A percentile compares a stretch with the other conserved stretches of the same genome.
Conservation (phyloP, 176 grass and related monocot species). For the Musa itinerans region DNA sequence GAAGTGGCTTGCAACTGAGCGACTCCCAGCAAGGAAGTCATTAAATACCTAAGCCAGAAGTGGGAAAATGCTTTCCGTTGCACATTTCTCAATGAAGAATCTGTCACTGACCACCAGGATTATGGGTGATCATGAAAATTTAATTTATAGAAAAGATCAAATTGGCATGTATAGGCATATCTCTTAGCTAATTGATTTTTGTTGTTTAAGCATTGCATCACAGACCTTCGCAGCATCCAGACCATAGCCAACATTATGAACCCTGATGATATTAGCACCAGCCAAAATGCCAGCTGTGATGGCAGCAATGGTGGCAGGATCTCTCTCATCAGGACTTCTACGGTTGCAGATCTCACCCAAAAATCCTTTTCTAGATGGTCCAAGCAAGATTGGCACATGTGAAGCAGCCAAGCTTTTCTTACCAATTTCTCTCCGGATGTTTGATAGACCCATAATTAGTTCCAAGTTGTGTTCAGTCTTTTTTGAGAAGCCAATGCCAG, state of each 20-base stretch:
- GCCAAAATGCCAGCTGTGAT: slow-evolving; percentile 36
- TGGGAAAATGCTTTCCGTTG: no score
- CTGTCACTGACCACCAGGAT: no score
- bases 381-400: slow-evolving; percentile 60
- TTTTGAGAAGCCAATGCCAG: slow-evolving; percentile 88
- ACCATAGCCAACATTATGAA: slow-evolving; percentile 57
- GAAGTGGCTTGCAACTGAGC: no score
- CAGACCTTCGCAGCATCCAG: slow-evolving; percentile 56
- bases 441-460: slow-evolving; percentile 42
- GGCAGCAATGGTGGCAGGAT: slow-evolving; percentile 40
- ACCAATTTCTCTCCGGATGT: slow-evolving; percentile 48
- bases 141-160: background rate
- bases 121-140: no score
- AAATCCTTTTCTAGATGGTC: slow-evolving; percentile 67
- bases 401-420: slow-evolving; percentile 64
- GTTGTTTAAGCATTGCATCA: slow-evolving; percentile 24
- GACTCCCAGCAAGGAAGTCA: no score
- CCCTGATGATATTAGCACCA: slow-evolving; percentile 78
- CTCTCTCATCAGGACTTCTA: slow-evolving; percentile 47
- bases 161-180: background rate
- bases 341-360: slow-evolving; percentile 58
- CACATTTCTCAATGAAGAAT: no score
- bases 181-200: background rate
- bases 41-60: no score
- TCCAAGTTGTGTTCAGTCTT: slow-evolving; percentile 40